These are phyloP conservation scores for Citrullus colocynthis DNA, from an alignment of 306 rosid genomes.

Conservation along the genomic window DNA sequence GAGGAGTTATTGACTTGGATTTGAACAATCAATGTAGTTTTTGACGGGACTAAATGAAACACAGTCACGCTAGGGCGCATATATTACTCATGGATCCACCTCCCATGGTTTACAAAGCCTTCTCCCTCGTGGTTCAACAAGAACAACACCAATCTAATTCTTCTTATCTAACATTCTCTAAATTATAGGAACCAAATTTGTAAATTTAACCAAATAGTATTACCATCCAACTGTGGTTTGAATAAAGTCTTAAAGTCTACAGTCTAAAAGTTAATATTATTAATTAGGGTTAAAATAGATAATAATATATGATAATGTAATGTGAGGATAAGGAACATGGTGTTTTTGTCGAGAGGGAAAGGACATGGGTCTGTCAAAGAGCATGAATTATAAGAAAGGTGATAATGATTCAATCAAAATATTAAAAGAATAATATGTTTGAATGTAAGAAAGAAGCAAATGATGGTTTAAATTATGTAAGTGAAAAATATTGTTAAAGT, in stretches of 20 bases:
- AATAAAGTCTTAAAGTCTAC: no score
- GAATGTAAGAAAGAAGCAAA: background rate
- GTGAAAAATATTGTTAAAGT: background rate
- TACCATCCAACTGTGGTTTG: background rate
- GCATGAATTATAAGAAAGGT: background rate
- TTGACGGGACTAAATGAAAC: no score
- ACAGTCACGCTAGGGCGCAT: no score
- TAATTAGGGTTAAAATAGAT: background rate
- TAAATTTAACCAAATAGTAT: no score
- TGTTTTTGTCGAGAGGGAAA: background rate
- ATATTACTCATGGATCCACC: no score
- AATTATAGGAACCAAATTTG: no score
- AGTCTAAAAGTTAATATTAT: background rate
- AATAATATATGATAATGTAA: background rate
- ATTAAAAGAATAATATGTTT: background rate
- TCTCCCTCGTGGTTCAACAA: no score
- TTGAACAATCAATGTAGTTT: no score
- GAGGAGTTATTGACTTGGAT: no score
- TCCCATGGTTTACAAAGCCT: no score
- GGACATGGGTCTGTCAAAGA: background rate
- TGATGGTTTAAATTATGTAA: slow-evolving; percentile 1
- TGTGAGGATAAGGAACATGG: background rate
- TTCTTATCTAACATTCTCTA: no score
- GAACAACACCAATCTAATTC: no score
- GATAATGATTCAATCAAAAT: slow-evolving; percentile 7